These are phyloP conservation scores for Cryphonectria nitschkei DNA, from an alignment of 2,329 filamentous ascomycete species.

Conservation along the genomic window DNA sequence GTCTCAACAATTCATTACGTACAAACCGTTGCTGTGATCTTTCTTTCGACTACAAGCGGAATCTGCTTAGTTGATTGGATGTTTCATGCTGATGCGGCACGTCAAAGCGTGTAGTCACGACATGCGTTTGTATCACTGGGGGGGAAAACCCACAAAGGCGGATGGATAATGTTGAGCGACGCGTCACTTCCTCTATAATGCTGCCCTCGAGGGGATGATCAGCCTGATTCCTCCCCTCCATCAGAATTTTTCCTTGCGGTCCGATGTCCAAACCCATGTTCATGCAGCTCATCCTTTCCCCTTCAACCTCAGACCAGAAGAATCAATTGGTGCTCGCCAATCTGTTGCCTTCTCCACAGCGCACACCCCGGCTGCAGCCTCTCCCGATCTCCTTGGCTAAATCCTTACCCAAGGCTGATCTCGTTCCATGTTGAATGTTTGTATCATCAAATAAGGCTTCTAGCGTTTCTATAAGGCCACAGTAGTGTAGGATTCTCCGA, in stretches of 20 bases:
- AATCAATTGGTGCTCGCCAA: background rate
- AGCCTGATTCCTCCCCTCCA: background rate
- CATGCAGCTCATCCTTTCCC: background rate
- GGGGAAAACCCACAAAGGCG: too few relatives aligned
- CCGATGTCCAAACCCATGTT: background rate
- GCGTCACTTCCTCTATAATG: background rate
- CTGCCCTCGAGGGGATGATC: background rate
- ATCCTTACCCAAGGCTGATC: background rate
- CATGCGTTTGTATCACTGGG: background rate
- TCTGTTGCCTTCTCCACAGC: background rate
- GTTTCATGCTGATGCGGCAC: too few relatives aligned
- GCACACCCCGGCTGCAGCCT: background rate
- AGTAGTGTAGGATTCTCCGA: background rate
- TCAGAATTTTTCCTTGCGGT: background rate
- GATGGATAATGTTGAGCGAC: background rate
- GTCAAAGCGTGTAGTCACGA: background rate
- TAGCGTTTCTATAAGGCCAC: slow-evolving; percentile 20
- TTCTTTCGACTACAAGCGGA: background rate
- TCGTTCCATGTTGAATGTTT: background rate
- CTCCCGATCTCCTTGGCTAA: background rate
- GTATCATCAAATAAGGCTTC: slow-evolving; percentile 6
- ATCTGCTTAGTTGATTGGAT: background rate
- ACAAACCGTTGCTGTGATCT: background rate
- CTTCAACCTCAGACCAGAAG: background rate
- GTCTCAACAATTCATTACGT: background rate